A percentile compares a stretch with the other conserved stretches of the same genome.
These are phyloP conservation scores for Dendrothele bispora DNA, from an alignment of 768 basidiomycete genomes.

Conservation along the genomic window DNA sequence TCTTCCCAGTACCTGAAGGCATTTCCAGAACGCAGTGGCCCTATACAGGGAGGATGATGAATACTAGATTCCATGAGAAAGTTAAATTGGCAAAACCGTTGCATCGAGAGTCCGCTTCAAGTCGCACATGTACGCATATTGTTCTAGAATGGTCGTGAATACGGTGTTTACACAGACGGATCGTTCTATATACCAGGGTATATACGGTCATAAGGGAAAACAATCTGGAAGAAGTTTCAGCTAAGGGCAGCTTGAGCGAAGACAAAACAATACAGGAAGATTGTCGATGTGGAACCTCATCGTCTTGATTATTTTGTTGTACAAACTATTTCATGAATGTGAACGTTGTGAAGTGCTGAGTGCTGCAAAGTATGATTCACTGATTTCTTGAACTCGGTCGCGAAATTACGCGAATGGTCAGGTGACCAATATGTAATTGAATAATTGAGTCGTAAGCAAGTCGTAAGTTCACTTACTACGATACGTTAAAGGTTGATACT, in stretches of 20 bases:
- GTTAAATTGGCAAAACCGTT: slow-evolving; percentile 48
- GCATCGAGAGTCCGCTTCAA: slow-evolving; percentile 96
- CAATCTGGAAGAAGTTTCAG: slow-evolving; percentile 50
- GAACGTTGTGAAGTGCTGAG: too few species aligned
- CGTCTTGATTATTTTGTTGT: too few species aligned
- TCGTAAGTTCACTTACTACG: too few species aligned
- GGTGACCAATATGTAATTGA: too few species aligned
- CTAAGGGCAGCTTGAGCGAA: neutral
- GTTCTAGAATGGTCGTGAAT: slow-evolving; percentile 53
- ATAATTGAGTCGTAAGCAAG: too few species aligned
- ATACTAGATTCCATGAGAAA: neutral
- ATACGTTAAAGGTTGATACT: too few species aligned
- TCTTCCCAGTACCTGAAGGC: slow-evolving; percentile 99
- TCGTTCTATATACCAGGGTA: slow-evolving; percentile 79
- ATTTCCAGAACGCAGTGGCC: slow-evolving; percentile 99
- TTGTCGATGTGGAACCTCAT: slow-evolving; percentile 89
- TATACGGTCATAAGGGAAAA: slow-evolving; percentile 93
- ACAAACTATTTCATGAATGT: too few species aligned
- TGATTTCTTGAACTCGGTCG: too few species aligned
- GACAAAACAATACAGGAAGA: slow-evolving; percentile 54
- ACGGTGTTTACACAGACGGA: slow-evolving; percentile 12
- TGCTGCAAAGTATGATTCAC: too few species aligned
- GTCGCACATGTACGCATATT: slow-evolving; percentile 99
- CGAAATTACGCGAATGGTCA: too few species aligned
- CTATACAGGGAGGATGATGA: slow-evolving; percentile 43